Evolutionary conservation across 352 stramenopile genomes (phyloP).

Genomic region (Hyaloperonospora arabidopsidis): DNA sequence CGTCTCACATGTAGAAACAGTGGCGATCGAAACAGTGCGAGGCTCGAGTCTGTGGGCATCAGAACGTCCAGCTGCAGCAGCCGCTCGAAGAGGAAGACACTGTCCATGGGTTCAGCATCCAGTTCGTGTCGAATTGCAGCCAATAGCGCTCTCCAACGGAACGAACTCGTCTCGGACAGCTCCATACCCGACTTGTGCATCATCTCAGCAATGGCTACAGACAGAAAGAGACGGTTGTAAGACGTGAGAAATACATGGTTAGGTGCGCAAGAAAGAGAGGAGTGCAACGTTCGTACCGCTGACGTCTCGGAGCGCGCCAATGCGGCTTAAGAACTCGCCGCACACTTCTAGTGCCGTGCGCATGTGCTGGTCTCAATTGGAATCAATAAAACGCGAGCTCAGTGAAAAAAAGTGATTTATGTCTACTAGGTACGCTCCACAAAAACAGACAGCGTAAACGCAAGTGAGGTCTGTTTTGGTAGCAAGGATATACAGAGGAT

Average conservation of each 20-base stretch:
- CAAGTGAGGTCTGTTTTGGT: too few species aligned
- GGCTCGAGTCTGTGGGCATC: slow-evolving; percentile 28
- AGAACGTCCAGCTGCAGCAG: slow-evolving; percentile 44
- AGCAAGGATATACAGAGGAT: too few species aligned
- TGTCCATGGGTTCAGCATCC: slow-evolving; percentile 31
- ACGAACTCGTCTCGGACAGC: slow-evolving; percentile 37
- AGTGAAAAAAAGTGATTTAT: too few species aligned
- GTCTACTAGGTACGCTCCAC: too few species aligned
- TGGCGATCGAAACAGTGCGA: slow-evolving; percentile 44
- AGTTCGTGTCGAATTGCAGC: slow-evolving; percentile 45
- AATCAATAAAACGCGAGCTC: too few species aligned
- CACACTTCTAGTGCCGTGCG: slow-evolving; percentile 34
- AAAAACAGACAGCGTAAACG: too few species aligned
- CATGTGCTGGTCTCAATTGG: slow-evolving; percentile 20
- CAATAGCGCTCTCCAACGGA: slow-evolving; percentile 47
- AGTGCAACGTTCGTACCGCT: slow-evolving; percentile 25
- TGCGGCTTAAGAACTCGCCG: slow-evolving; percentile 46
- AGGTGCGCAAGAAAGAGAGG: background rate
- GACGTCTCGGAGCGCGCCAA: slow-evolving; percentile 34
- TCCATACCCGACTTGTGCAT: slow-evolving; percentile 39
- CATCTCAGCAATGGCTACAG: slow-evolving; percentile 33
- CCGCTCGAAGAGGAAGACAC: slow-evolving; percentile 57
- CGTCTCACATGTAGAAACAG: slow-evolving; percentile 51
- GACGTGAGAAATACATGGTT: background rate
- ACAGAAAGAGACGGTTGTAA: background rate